Evolutionary conservation across 495 filamentous ascomycete genomes (phyloP), one percentile per base, ranked within the genome.

Genomic region (Pseudomonodictys pantanalensis): DNA sequence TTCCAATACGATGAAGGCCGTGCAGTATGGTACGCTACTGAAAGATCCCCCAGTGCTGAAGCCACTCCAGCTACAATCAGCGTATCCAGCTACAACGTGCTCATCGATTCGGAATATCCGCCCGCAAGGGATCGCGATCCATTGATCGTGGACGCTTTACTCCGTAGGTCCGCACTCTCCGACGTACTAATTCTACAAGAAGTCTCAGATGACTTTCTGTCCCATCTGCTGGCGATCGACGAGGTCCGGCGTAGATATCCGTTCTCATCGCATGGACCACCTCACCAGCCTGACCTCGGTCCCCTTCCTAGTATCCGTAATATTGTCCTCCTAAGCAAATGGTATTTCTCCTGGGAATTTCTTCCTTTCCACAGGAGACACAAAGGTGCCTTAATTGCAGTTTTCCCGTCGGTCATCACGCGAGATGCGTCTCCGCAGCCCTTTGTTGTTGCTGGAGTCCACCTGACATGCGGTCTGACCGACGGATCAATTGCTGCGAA

Each of bases 181-280:
- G 75, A 81, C 60, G 67, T 82, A 15, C 58, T 85, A n/a, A 70
- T 81, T 18, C 71, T 86, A 7, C 75, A 85, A 67, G 81, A 84
- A 68, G 79, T 85, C 22, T 81, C 82, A 0, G 79, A 85, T 56
- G 72, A 75, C 24, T 83, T 83, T 53, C 73, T 86, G 6, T 73
- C 73, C 8, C 72, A 72, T 47, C 68, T 85, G 15, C 77, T 84
- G 12, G 57, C 52, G 18, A 57, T 80, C 32, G 51, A 68, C 11
- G 51, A 46, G n/a, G 71, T 85, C n/a, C 75, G 72, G 28, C 51
- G 68, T n/a, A 48, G 47, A 0, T 85, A 79, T 60, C 77, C 76
- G 3, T 85, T 74, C 58, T 63, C 70, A 41, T 79, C 79, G 2
- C 77, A 82, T 64, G 77, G 74, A 0, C 79, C 82, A 0, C 71